A percentile compares a stretch with the other conserved stretches of the same genome.
phyloP scores from a whole-genome alignment of 202 grass and related monocot species.

The Digitaria exilis region DNA sequence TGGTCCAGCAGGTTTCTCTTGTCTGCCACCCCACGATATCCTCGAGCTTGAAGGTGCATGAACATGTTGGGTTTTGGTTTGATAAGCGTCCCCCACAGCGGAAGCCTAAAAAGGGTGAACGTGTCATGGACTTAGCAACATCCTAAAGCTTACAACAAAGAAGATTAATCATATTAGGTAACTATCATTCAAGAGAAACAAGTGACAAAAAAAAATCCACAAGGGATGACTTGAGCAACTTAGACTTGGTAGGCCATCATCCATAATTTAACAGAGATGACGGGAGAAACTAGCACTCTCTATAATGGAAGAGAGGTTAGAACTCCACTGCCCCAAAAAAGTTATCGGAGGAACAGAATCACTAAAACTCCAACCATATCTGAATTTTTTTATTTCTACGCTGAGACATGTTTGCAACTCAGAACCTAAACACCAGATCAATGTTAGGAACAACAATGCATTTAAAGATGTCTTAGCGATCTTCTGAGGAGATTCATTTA shows the following conservation, averaged over 20 bases:
- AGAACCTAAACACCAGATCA: neutral
- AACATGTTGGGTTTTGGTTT: conserved; percentile 67
- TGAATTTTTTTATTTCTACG: neutral
- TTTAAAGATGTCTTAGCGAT: neutral
- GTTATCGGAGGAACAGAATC: neutral
- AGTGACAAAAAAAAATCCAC: neutral
- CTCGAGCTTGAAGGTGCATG: conserved; percentile 64
- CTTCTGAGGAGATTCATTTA: neutral
- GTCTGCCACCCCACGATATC: conserved; percentile 48
- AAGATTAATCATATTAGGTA: conserved; percentile 46
- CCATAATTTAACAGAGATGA: neutral
- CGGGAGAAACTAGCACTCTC: neutral
- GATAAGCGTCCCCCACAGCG: conserved; percentile 55
- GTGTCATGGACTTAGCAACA: conserved; percentile 65
- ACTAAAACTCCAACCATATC: neutral
- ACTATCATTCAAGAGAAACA: conserved; percentile 26
- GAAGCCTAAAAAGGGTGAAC: conserved; percentile 68
- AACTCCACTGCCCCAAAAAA: neutral
- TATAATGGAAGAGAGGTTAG: neutral
- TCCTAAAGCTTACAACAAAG: conserved; percentile 59
- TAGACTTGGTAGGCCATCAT: neutral
- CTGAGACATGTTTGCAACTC: neutral
- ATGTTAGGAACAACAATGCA: neutral
- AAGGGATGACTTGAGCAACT: neutral
- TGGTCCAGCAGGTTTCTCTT: conserved; percentile 65